These are phyloP conservation scores for Amaranthus palmeri DNA, from an alignment of 148 eudicot genomes.

Conservation along the genomic window DNA sequence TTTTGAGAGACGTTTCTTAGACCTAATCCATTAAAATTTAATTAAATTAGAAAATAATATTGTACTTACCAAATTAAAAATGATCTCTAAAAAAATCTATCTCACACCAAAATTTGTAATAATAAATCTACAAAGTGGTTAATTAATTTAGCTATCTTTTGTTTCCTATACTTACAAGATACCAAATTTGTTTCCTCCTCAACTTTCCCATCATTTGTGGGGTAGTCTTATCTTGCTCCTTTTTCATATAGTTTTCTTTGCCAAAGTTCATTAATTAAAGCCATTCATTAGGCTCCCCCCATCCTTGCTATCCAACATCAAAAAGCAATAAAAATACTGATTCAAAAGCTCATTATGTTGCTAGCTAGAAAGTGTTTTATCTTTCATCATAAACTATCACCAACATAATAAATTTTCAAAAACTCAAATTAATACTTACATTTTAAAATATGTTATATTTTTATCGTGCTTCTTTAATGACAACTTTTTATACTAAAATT, in stretches of 20 bases:
- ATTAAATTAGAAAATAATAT: too few species aligned
- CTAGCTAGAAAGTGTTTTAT: slow-evolving; percentile 7
- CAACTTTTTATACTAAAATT: not conserved
- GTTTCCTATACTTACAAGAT: not conserved
- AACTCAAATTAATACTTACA: slow-evolving; percentile 15
- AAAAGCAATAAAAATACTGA: not conserved
- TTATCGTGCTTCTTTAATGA: not conserved
- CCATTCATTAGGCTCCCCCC: slow-evolving; percentile 1
- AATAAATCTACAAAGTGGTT: not conserved
- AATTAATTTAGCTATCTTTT: slow-evolving; percentile 1
- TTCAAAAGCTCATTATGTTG: not conserved
- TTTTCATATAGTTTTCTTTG: slow-evolving; percentile 4
- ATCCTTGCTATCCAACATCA: not conserved
- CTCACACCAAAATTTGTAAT: too few species aligned
- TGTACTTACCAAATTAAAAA: too few species aligned
- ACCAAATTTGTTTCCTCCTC: slow-evolving; percentile 9
- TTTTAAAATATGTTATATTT: not conserved
- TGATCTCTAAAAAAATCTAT: too few species aligned
- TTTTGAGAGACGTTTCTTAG: too few species aligned
- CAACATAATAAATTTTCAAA: slow-evolving; percentile 9
- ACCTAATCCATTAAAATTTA: too few species aligned
- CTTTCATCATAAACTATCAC: slow-evolving; percentile 9
- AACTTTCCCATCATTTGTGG: slow-evolving; percentile 13
- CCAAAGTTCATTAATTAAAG: slow-evolving; percentile 5
- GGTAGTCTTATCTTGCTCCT: slow-evolving; percentile 16